These are phyloP conservation scores for Cerrena zonata DNA, from an alignment of 1,284 basidiomycete genomes.

Conservation along the genomic window DNA sequence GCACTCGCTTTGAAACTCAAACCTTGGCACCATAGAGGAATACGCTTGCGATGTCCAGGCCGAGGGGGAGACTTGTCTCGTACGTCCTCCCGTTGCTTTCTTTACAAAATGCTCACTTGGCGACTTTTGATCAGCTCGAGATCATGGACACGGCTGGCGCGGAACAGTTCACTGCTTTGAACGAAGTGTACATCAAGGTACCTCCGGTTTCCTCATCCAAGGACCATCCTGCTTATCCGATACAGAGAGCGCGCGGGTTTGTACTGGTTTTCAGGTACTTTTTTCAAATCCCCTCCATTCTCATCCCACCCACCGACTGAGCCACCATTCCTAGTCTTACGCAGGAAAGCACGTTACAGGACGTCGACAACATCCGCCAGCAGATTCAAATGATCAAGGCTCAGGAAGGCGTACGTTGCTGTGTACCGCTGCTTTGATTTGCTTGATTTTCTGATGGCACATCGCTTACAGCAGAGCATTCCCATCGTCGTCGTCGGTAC, in stretches of 20 bases:
- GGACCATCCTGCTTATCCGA: neutral
- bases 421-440: neutral
- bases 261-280: conserved; percentile 73
- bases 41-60: neutral
- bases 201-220: conserved; percentile 2
- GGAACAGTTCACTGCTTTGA: conserved; percentile 78
- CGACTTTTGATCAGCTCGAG: conserved; percentile 61
- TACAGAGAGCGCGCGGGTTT: conserved; percentile 68
- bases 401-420: conserved; percentile 46
- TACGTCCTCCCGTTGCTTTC: neutral
- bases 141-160: conserved; percentile 86
- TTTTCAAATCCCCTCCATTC: neutral
- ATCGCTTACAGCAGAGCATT: conserved; percentile 37
- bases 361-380: conserved; percentile 73
- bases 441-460: neutral
- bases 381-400: conserved; percentile 78
- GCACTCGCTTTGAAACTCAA: neutral
- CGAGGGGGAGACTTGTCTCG: neutral
- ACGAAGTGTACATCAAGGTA: conserved; percentile 76
- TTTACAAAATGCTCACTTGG: conserved; percentile 11
- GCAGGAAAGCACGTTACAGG: conserved; percentile 70
- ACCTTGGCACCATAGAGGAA: neutral
- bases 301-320: conserved; percentile 3
- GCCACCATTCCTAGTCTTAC: conserved; percentile 49
- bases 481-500: conserved; percentile 87